phyloP scores from a whole-genome alignment of 805 yeast species.

The Ogataea thermomethanolica region DNA sequence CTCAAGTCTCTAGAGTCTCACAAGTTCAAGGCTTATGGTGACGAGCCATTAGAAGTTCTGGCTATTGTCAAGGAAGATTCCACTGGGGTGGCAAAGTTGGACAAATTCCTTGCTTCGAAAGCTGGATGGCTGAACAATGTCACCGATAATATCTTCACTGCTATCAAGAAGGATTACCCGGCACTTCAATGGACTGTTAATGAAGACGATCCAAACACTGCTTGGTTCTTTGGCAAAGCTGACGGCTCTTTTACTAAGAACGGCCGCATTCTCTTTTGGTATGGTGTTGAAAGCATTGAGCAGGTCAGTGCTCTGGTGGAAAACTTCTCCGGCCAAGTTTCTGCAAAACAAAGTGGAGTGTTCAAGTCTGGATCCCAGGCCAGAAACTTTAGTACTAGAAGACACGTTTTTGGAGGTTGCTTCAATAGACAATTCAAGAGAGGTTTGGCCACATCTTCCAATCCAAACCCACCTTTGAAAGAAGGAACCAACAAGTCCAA shows the following conservation, averaged over 20 bases:
- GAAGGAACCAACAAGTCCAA: constrained; percentile 58
- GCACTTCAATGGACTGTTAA: constrained; percentile 83
- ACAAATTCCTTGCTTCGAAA: constrained; percentile 81
- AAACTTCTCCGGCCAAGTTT: constrained; percentile 42
- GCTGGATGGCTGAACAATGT: constrained; percentile 97
- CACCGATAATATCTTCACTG: constrained; percentile 87
- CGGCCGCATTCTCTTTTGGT: constrained; percentile 93
- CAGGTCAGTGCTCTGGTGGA: constrained; percentile 62
- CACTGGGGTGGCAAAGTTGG: constrained; percentile 60
- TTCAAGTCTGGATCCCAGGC: constrained; percentile 44
- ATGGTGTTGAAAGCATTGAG: constrained; percentile 67
- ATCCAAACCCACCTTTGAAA: constrained; percentile 71
- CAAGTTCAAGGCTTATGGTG: constrained; percentile 78
- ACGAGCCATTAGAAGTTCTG: constrained; percentile 91
- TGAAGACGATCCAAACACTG: constrained; percentile 85
- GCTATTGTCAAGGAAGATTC: constrained; percentile 68
- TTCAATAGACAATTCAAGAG: constrained; percentile 22
- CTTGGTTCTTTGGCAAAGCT: constrained; percentile 89
- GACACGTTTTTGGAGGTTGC: constrained; percentile 8
- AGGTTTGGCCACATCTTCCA: constrained; percentile 37
- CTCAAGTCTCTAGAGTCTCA: constrained; percentile 63
- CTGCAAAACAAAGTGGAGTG: constrained; percentile 44
- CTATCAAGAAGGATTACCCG: constrained; percentile 70
- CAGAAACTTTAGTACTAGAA: constrained; percentile 26
- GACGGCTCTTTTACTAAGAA: constrained; percentile 91